Conservation (phyloP, 257 asterid genomes). For the Parsonsia alboflavescens region DNA sequence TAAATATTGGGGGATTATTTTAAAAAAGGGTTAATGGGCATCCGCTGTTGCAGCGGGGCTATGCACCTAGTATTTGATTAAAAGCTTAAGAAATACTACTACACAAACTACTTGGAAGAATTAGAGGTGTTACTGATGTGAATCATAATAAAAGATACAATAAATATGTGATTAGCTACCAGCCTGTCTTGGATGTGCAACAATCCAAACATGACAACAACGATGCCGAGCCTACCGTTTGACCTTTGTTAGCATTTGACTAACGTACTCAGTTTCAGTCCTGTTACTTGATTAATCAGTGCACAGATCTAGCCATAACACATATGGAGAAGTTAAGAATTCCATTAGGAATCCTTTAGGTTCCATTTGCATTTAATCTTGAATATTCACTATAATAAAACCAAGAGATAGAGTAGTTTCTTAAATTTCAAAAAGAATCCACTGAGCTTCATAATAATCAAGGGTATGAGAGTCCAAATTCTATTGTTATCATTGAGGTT, state of each 20-base stretch:
- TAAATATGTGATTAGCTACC: conserved; percentile 5
- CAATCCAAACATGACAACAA: conserved; percentile 96
- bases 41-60: no score
- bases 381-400: not conserved
- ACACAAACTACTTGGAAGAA: conserved; percentile 44
- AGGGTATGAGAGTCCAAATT: not conserved
- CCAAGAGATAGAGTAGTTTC: not conserved
- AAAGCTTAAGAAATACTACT: no score
- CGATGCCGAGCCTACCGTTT: conserved; percentile 97
- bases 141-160: not conserved
- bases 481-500: not conserved
- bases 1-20: no score
- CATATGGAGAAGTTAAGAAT: not conserved
- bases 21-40: no score
- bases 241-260: conserved; percentile 91
- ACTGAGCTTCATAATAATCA: not conserved
- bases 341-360: not conserved
- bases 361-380: not conserved
- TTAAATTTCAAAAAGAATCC: not conserved
- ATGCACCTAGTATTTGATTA: no score
- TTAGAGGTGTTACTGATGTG: conserved; percentile 16
- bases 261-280: conserved; percentile 97
- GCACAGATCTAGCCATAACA: not conserved
- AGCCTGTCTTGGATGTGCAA: conserved; percentile 99
- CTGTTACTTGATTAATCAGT: conserved; percentile 33